These are phyloP conservation scores for Leucoagaricus sp. DNA, from an alignment of 1,284 basidiomycete species.

Conservation along the genomic window DNA sequence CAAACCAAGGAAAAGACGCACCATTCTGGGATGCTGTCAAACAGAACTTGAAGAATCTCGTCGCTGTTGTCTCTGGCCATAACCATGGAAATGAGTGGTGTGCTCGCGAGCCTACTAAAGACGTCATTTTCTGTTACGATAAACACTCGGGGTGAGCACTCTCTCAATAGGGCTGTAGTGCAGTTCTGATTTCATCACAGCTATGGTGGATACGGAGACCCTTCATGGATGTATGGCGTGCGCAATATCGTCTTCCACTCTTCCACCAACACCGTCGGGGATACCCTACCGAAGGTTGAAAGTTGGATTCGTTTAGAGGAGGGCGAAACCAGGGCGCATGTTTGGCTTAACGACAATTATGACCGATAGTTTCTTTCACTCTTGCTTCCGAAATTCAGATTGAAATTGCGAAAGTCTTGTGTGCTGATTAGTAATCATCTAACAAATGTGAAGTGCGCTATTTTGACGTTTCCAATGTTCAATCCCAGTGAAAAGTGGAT, in stretches of 20 bases:
- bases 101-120: conserved; percentile 56
- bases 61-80: conserved; percentile 67
- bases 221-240: conserved; percentile 63
- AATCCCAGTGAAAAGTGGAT: too few species aligned
- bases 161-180: background rate
- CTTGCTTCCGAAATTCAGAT: background rate
- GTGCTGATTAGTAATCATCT: too few species aligned
- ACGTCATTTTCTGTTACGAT: conserved; percentile 69
- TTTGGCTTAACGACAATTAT: conserved; percentile 33
- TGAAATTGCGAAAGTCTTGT: too few species aligned
- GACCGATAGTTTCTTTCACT: conserved; percentile 11
- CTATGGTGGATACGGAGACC: conserved; percentile 60
- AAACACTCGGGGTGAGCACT: conserved; percentile 67
- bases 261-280: conserved; percentile 35
- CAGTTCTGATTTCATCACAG: conserved; percentile 30
- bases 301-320: conserved; percentile 65
- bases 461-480: too few species aligned
- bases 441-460: too few species aligned
- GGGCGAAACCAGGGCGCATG: conserved; percentile 45
- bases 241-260: conserved; percentile 63
- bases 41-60: conserved; percentile 59
- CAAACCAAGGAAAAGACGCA: conserved; percentile 45
- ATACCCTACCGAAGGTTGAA: conserved; percentile 40
- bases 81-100: conserved; percentile 79
- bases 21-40: conserved; percentile 65